These are phyloP conservation scores for Sporothrix globosa DNA, from an alignment of 2,329 filamentous ascomycete genomes.

Conservation along the genomic window DNA sequence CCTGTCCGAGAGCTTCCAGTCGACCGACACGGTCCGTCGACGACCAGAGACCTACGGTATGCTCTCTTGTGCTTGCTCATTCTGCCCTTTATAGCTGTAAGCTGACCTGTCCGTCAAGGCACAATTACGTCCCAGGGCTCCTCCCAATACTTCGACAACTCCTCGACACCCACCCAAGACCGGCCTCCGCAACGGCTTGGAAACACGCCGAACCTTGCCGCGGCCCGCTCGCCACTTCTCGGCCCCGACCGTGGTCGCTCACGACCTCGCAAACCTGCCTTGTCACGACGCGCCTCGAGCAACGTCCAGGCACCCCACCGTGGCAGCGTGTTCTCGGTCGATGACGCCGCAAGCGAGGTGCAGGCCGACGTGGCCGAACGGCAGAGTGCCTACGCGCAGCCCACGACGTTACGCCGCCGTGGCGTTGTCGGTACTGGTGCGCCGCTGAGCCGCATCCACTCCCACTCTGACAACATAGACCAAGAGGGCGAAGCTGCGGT, in stretches of 20 bases:
- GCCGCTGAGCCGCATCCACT: slow-evolving; percentile 41
- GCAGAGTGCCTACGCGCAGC: slow-evolving; percentile 44
- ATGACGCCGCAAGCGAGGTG: slow-evolving; percentile 83
- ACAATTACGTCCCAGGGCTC: slow-evolving; percentile 31
- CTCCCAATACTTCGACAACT: slow-evolving; percentile 33
- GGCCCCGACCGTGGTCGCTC: slow-evolving; percentile 54
- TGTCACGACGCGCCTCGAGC: slow-evolving; percentile 75
- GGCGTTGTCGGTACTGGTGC: not conserved
- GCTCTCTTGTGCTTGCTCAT: slow-evolving; percentile 36
- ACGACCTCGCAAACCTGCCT: slow-evolving; percentile 70
- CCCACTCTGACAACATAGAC: slow-evolving; percentile 38
- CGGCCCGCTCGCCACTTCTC: slow-evolving; percentile 52
- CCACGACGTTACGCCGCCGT: slow-evolving; percentile 35
- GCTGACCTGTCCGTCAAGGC: slow-evolving; percentile 18
- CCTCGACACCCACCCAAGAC: slow-evolving; percentile 42
- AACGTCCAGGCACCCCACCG: slow-evolving; percentile 72
- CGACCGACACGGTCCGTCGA: slow-evolving; percentile 63
- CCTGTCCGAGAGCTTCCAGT: slow-evolving; percentile 59
- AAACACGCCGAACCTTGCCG: slow-evolving; percentile 39
- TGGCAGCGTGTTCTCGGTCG: slow-evolving; percentile 85
- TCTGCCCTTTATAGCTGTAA: not conserved
- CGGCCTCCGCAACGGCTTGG: slow-evolving; percentile 46
- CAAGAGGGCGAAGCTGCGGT: slow-evolving; percentile 38
- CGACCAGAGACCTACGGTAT: slow-evolving; percentile 63
- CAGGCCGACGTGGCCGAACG: slow-evolving; percentile 65